Evolutionary conservation across 257 asterid species (phyloP), one percentile per base, ranked within the genome.

Genomic region (Vinca minor): DNA sequence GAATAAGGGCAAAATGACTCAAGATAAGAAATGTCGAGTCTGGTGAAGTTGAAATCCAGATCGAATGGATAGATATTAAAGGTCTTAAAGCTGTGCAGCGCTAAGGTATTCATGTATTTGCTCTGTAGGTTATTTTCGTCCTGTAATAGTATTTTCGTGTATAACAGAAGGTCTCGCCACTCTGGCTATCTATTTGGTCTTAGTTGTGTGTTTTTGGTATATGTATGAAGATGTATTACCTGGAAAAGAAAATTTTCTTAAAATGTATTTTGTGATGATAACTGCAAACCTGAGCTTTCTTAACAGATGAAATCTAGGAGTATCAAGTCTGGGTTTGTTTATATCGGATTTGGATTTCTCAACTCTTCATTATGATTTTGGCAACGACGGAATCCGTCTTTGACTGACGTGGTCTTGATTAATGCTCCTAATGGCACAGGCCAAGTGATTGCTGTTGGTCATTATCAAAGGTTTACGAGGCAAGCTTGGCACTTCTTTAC

Each of bases 1-100:
- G 95, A 69, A 68, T 74, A 62, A 77, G 48, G 95, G 91, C 8
- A 86, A 82, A 68, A 78, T 88, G 87, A 76, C 80, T 0, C 97
- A 87, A 48, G 89, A 88, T 91, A 35, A 77, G 72, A 54, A 71
- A 91, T 18, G 94, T 81, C 1, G 92, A 91, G 29, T 69, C 83
- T 23, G 98, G 96, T 28, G 80, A 88, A 63, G 70, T 88, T 0
- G 72, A 91, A 29, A 14, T 88, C 57, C 92, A 91, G 62, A 73
- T 91, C 44, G 94, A 88, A 45, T 82, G 91, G 94, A 68, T 80
- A 50, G 74, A 80, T 35, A 58, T 76, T 65, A 59, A 78, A 57
- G 74, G 81, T 31, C 59, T 76, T 65, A 29, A 15, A 56, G 60
- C 42, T 32, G 21, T 25, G 18, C 5, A 18, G 28, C 15, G 38